Conservation (phyloP, 805 yeast genomes). For the Dipodascus albidus region DNA sequence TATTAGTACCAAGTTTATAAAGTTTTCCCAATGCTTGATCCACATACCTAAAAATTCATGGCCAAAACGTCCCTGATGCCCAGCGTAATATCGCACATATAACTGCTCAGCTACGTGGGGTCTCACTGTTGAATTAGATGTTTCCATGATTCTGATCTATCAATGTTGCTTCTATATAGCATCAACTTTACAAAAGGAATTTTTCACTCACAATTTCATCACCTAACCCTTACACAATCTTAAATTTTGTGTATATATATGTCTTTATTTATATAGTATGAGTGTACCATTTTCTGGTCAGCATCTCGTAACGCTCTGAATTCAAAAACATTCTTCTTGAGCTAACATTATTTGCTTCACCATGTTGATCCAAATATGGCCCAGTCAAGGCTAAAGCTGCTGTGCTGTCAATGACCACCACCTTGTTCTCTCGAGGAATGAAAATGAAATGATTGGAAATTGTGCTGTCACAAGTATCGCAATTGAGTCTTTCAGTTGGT, state of each 20-base stretch:
- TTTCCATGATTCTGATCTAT: not conserved
- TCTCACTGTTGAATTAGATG: not conserved
- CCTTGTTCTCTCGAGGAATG: not conserved
- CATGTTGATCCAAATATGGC: constrained; percentile 79
- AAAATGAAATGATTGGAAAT: not conserved
- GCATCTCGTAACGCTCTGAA: not conserved
- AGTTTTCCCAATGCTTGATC: not conserved
- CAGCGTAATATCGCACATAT: constrained; percentile 33
- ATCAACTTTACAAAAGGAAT: no score
- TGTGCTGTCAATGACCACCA: not conserved
- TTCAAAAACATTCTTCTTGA: not conserved
- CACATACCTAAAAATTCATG: constrained; percentile 33
- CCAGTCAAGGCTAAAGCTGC: constrained; percentile 35
- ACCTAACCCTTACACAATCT: not conserved
- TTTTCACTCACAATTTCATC: constrained; percentile 22
- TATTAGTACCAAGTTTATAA: not conserved
- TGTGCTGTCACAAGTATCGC: not conserved
- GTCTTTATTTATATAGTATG: not conserved
- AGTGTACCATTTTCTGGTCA: not conserved
- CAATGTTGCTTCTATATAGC: constrained; percentile 15
- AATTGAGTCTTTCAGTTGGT: constrained; percentile 17
- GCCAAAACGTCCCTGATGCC: constrained; percentile 34
- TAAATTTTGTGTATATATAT: no score
- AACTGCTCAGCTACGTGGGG: constrained; percentile 22
- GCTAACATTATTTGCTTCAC: constrained; percentile 60